A percentile compares a stretch with the other conserved stretches of the same genome.
These are phyloP conservation scores for Chaetomiaceae sp. DNA, from an alignment of 2,329 filamentous ascomycete species.

Conservation along the genomic window DNA sequence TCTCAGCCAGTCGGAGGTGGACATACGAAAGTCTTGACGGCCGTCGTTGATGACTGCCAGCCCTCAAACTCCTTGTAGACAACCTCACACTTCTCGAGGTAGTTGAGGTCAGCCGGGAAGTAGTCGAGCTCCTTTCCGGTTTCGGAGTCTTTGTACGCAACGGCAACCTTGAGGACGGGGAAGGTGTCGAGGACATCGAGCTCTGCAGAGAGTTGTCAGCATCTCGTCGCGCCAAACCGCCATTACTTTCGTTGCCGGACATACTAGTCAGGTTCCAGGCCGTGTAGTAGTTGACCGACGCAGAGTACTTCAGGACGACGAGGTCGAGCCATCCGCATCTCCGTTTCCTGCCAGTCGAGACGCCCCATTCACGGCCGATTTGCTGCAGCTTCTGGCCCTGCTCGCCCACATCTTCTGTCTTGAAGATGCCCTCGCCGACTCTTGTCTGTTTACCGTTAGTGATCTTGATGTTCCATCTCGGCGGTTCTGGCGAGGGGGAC, in stretches of 20 bases:
- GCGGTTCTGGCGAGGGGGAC: constrained; percentile 7
- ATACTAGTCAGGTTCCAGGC: constrained; percentile 50
- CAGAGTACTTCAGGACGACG: constrained; percentile 61
- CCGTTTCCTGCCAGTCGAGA: constrained; percentile 54
- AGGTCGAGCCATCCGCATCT: constrained; percentile 60
- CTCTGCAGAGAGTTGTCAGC: constrained; percentile 28
- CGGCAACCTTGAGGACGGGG: constrained; percentile 66
- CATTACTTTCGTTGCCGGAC: no score
- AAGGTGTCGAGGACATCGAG: constrained; percentile 71
- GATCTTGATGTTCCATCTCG: no score
- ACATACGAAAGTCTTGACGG: constrained; percentile 48
- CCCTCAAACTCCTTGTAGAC: constrained; percentile 65
- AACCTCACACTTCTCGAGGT: constrained; percentile 56
- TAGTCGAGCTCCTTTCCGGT: constrained; percentile 48
- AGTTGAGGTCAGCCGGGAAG: constrained; percentile 60
- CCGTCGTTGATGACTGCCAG: constrained; percentile 62
- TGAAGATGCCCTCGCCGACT: constrained; percentile 60
- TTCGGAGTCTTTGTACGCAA: constrained; percentile 56
- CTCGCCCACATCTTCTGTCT: constrained; percentile 52
- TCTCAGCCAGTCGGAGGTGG: not conserved
- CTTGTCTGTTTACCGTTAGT: constrained; percentile 51
- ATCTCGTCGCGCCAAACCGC: no score
- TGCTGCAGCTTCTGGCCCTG: constrained; percentile 44
- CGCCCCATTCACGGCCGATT: constrained; percentile 42
- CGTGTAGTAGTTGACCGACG: constrained; percentile 62